Conservation (phyloP, 75 land plant species). For the Pinus taeda region DNA sequence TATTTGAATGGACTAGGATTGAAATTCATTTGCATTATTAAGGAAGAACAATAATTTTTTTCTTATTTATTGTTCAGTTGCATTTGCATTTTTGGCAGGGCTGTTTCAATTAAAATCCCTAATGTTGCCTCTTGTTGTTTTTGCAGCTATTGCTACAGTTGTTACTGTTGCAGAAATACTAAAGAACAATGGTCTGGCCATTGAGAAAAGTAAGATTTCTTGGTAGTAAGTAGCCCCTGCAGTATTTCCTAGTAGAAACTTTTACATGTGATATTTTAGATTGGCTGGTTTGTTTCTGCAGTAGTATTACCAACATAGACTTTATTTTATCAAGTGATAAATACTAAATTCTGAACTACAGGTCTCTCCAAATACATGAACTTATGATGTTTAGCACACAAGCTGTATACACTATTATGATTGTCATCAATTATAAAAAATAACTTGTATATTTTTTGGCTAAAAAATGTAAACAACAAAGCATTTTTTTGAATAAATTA, state of each 20-base stretch:
- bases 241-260: neutral
- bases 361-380: neutral
- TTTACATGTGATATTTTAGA: neutral
- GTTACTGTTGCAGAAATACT: constrained; percentile 67
- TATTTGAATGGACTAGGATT: too few species aligned
- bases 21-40: too few species aligned
- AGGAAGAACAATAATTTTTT: too few species aligned
- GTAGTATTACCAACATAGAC: neutral
- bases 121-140: neutral
- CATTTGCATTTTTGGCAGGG: neutral
- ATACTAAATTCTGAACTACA: neutral
- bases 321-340: neutral
- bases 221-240: neutral
- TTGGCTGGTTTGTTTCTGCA: neutral
- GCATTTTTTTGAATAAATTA: too few species aligned
- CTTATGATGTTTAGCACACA: too few species aligned
- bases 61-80: neutral
- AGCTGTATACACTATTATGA: too few species aligned
- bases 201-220: constrained; percentile 46
- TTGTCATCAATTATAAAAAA: too few species aligned
- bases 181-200: constrained; percentile 64
- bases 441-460: too few species aligned
- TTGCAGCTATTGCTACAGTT: constrained; percentile 62
- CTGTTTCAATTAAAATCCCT: neutral
- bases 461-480: too few species aligned